Conservation (phyloP, 1,284 basidiomycete species). For the Boletus subluridellus region DNA sequence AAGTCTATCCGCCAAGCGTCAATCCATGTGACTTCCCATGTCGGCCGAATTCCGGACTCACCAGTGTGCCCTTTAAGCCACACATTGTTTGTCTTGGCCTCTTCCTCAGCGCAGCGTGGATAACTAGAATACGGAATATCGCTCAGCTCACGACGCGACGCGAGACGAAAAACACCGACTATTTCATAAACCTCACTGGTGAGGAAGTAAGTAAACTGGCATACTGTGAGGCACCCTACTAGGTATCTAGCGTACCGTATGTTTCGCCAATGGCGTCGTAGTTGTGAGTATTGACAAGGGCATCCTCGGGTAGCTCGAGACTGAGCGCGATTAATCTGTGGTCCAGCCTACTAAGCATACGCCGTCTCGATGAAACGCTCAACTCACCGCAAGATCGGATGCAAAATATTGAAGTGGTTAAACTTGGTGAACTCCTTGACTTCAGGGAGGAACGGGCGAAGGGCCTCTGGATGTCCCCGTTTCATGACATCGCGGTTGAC, state of each 20-base stretch:
- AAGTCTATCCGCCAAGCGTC: slow-evolving; percentile 41
- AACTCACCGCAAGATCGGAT: slow-evolving; percentile 47
- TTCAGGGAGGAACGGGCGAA: slow-evolving; percentile 57
- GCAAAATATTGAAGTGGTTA: slow-evolving; percentile 50
- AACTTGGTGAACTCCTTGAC: slow-evolving; percentile 50
- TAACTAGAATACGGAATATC: slow-evolving; percentile 29
- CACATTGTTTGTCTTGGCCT: slow-evolving; percentile 50
- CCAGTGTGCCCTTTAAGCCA: slow-evolving; percentile 65
- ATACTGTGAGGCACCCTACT: background rate
- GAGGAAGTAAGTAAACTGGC: slow-evolving; percentile 12
- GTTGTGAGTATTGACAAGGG: slow-evolving; percentile 50
- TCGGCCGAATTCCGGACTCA: slow-evolving; percentile 17
- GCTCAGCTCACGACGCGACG: background rate
- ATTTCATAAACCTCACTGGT: slow-evolving; percentile 48
- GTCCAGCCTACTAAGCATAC: background rate
- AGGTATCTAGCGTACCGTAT: slow-evolving; percentile 38
- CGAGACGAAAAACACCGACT: slow-evolving; percentile 26
- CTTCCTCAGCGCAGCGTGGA: slow-evolving; percentile 51
- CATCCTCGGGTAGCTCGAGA: slow-evolving; percentile 58
- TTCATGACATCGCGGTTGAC: slow-evolving; percentile 49
- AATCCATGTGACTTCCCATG: background rate
- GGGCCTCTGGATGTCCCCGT: slow-evolving; percentile 45
- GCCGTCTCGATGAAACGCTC: background rate
- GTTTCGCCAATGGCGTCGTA: slow-evolving; percentile 45
- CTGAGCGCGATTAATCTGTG: slow-evolving; percentile 53